Evolutionary conservation across 805 yeast species (phyloP).

Genomic region (Candida germanica): DNA sequence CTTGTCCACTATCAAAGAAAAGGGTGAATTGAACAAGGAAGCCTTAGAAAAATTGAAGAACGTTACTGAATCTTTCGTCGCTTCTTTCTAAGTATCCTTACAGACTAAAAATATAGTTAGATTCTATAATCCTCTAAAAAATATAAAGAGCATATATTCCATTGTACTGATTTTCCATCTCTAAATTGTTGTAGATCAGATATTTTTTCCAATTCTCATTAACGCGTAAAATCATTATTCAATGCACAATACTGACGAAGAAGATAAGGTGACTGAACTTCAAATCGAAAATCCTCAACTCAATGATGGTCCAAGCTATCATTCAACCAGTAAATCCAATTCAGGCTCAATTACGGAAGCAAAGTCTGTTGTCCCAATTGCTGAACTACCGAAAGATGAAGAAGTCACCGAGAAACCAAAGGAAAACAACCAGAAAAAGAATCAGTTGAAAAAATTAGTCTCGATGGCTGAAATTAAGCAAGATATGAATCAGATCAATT

Average conservation of each 20-base stretch:
- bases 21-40: slow-evolving; percentile 90
- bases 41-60: slow-evolving; percentile 80
- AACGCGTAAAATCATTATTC: too few relatives aligned
- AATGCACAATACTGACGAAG: too few relatives aligned
- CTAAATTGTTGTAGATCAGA: too few relatives aligned
- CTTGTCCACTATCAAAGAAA: slow-evolving; percentile 76
- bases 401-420: neutral
- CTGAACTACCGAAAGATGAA: neutral
- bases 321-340: neutral
- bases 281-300: neutral
- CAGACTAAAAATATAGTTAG: slow-evolving; percentile 1
- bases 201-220: neutral
- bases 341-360: too few relatives aligned
- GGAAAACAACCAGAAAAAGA: neutral
- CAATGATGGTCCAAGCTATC: neutral
- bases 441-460: neutral
- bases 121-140: slow-evolving; percentile 7
- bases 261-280: too few relatives aligned
- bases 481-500: neutral
- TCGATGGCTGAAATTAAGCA: neutral
- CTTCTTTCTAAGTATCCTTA: slow-evolving; percentile 60
- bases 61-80: slow-evolving; percentile 89
- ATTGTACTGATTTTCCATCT: neutral
- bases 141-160: slow-evolving; percentile 11
- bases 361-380: neutral